phyloP scores from a whole-genome alignment of 495 filamentous ascomycete genomes.

The Clohesyomyces aquaticus region DNA sequence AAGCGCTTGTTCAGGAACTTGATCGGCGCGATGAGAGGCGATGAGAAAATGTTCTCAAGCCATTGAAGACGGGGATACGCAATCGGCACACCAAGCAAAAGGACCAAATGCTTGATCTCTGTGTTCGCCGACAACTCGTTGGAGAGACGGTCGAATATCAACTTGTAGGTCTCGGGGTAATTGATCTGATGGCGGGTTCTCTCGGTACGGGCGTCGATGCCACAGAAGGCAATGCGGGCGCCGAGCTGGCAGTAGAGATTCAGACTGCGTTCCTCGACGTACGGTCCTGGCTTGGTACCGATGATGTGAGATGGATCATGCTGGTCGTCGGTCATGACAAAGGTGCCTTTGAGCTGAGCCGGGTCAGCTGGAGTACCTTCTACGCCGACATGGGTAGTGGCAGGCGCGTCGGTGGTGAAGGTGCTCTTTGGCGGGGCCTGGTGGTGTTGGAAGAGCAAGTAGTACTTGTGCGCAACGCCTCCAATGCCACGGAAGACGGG shows the following conservation, averaged over 20 bases:
- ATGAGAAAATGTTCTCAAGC: constrained; percentile 85
- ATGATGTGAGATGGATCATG: constrained; percentile 80
- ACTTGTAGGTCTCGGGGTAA: constrained; percentile 84
- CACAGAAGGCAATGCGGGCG: constrained; percentile 79
- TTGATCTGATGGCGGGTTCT: constrained; percentile 91
- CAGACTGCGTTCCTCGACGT: constrained; percentile 78
- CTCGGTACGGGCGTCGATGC: constrained; percentile 89
- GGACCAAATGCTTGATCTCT: constrained; percentile 77
- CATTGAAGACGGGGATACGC: constrained; percentile 92
- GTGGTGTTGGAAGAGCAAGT: constrained; percentile 94
- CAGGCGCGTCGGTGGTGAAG: constrained; percentile 71
- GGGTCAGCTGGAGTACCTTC: constrained; percentile 63
- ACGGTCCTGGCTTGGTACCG: constrained; percentile 72
- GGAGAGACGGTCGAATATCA: constrained; percentile 71
- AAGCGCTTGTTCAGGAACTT: constrained; percentile 90
- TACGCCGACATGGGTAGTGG: constrained; percentile 54
- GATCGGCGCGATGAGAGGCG: constrained; percentile 81
- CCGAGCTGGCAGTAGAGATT: constrained; percentile 85
- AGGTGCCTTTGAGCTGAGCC: constrained; percentile 68
- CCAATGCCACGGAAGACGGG: constrained; percentile 90
- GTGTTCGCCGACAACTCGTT: constrained; percentile 65
- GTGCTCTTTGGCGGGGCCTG: constrained; percentile 79
- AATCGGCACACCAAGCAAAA: constrained; percentile 90
- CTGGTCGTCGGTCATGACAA: constrained; percentile 61
- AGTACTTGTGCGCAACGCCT: constrained; percentile 69